Evolutionary conservation across 805 yeast genomes (phyloP).

Genomic region (Candida morakotiae): DNA sequence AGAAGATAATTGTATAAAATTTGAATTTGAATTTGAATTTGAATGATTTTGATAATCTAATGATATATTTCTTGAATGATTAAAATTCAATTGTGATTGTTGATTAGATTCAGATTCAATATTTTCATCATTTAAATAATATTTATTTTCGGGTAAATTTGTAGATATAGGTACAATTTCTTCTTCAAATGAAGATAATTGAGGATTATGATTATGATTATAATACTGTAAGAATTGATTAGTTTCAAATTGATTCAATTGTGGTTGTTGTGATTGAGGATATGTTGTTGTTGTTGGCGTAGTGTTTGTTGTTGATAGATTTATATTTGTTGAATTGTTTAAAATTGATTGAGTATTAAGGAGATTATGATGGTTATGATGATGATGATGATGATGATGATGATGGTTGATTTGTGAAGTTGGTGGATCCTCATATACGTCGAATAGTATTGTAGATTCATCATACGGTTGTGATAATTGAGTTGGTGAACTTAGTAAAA

Average conservation of each 20-base stretch:
- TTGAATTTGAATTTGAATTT: too few relatives aligned
- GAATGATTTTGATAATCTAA: conserved; percentile 13
- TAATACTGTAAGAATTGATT: background rate
- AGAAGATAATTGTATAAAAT: conserved; percentile 8
- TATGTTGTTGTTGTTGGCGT: background rate
- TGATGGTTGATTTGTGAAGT: background rate
- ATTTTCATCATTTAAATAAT: conserved; percentile 1
- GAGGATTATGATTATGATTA: background rate
- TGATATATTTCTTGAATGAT: conserved; percentile 19
- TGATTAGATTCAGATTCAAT: background rate
- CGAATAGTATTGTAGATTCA: conserved; percentile 4
- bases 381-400: background rate
- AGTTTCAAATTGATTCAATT: background rate
- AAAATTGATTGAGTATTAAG: background rate
- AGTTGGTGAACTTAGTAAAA: conserved; percentile 37
- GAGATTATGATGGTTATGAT: background rate
- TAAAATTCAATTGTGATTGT: conserved; percentile 8
- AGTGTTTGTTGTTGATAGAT: conserved; percentile 1
- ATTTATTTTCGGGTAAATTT: conserved; percentile 9
- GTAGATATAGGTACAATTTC: conserved; percentile 11
- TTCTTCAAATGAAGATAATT: conserved; percentile 1
- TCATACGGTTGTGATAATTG: conserved; percentile 32
- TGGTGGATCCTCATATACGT: conserved; percentile 2
- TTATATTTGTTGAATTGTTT: background rate
- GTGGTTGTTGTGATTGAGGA: background rate